Base-by-base conservation (phyloP, 208 protist genomes). In the Leishmania lainsoni region DNA sequence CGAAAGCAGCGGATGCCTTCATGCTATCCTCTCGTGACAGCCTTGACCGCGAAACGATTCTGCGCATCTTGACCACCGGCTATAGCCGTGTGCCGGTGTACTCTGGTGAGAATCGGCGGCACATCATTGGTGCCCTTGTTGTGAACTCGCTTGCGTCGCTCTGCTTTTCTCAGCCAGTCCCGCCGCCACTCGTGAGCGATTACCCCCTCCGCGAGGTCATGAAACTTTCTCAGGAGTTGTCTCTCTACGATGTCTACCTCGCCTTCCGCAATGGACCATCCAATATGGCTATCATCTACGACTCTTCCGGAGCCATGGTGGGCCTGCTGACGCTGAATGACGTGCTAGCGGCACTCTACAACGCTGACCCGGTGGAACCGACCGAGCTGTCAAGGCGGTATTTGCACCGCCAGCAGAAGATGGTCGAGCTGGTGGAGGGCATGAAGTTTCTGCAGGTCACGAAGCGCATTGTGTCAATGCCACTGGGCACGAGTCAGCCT, bases 81-180 rank as follows among this genome's bases (percentile, higher is more conserved):
- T 95, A 94, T 86, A 96, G 88, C 51, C 91, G 96, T 51, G 83
- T 98, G 51, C 96, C 96, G 16, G 92, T 98, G 1, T 98, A 94
- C 86, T 87, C 88, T 26, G 88, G 86, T 52, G 86, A 90, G 20
- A 79, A 89, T 76, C 91, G 86, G 45, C 79, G 75, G 22, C 94
- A 98, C 83, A 92, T 98, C 77, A 86, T 98, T 66, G 97, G 97
- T 10, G 86, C 93, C 32, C 83, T 98, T 39, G 89, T 97, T 69
- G 89, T 96, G 17, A 97, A 98, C 69, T 92, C 88, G 14, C 90
- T 98, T 14, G 84, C 97, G 6, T 84, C 78, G n/a, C 77, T 97
- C 29, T 89, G 89, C 83, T 94, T 90, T 77, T 81, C 83, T 49
- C 83, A 87, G 32, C 90, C 90, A 5, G 73, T 87, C 75, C 86